A percentile compares a stretch with the other conserved stretches of the same genome.
Evolutionary conservation across 176 grass and related monocot genomes (phyloP).

Genomic region (Carex pumila): DNA sequence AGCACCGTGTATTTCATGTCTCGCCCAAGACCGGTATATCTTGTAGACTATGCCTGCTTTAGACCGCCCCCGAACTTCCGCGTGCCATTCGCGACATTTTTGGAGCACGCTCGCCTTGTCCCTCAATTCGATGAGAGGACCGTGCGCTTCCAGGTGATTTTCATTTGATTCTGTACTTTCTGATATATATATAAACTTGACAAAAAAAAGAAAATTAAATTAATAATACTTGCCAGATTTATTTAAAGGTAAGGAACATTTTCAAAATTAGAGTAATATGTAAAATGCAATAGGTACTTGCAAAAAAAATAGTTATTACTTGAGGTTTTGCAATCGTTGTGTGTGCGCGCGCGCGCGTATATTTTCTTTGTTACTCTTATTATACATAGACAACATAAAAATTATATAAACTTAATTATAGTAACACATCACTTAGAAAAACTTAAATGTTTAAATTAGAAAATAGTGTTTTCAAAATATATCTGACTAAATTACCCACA

Average conservation of each 20-base stretch:
- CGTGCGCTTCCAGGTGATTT: constrained; percentile 42
- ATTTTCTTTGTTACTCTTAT: too few species aligned
- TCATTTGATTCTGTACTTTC: not conserved
- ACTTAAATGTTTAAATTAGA: not conserved
- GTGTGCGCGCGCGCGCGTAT: not conserved
- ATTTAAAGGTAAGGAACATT: not conserved
- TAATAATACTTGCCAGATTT: not conserved
- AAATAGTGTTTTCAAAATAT: not conserved
- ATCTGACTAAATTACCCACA: not conserved
- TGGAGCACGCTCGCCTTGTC: constrained; percentile 57
- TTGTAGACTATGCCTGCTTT: constrained; percentile 71
- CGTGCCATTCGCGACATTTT: constrained; percentile 57
- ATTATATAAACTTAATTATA: not conserved
- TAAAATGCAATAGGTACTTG: not conserved
- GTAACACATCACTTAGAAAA: not conserved
- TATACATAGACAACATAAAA: not conserved
- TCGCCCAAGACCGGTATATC: constrained; percentile 46
- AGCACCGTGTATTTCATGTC: constrained; percentile 37
- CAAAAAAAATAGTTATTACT: not conserved
- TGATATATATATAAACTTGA: not conserved
- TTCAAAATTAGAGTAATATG: not conserved
- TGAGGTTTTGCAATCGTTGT: not conserved
- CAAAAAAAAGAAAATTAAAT: not conserved
- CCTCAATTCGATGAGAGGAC: constrained; percentile 45
- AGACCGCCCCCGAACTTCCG: constrained; percentile 37